Conservation (phyloP, 805 yeast genomes). For the Candida nanaspora region DNA sequence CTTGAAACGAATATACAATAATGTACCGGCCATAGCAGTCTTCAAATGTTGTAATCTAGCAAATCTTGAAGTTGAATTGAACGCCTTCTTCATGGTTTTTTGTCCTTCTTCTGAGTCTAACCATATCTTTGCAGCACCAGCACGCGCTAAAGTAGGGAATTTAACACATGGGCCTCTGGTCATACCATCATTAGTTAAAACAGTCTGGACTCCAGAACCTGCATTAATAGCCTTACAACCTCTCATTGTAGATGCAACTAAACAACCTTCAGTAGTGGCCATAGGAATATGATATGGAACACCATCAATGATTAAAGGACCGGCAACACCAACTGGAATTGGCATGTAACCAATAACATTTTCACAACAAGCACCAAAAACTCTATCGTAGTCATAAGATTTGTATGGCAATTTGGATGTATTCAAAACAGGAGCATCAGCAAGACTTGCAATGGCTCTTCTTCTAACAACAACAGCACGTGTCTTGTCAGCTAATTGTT, state of each 20-base stretch:
- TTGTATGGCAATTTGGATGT: slow-evolving; percentile 68
- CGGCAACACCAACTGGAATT: slow-evolving; percentile 95
- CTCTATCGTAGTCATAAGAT: slow-evolving; percentile 88
- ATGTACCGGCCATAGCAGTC: slow-evolving; percentile 91
- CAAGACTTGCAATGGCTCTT: slow-evolving; percentile 77
- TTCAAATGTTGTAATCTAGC: slow-evolving; percentile 88
- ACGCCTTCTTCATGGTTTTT: slow-evolving; percentile 71
- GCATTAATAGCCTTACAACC: slow-evolving; percentile 97
- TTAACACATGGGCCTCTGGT: slow-evolving; percentile 98
- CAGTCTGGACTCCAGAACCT: slow-evolving; percentile 94
- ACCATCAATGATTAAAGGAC: slow-evolving; percentile 90
- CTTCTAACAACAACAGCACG: slow-evolving; percentile 95
- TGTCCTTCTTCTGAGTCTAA: slow-evolving; percentile 94
- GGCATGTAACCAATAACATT: slow-evolving; percentile 97
- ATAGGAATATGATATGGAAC: slow-evolving; percentile 87
- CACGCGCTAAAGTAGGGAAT: slow-evolving; percentile 74
- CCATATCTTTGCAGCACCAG: slow-evolving; percentile 95
- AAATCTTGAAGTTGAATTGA: slow-evolving; percentile 94
- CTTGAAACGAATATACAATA: slow-evolving; percentile 83
- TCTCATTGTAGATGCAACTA: slow-evolving; percentile 97
- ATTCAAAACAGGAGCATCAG: slow-evolving; percentile 75
- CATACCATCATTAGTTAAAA: slow-evolving; percentile 95
- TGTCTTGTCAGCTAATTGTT: slow-evolving; percentile 78
- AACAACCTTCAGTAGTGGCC: slow-evolving; percentile 99
- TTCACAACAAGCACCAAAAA: slow-evolving; percentile 98